Conservation (phyloP, 2,329 filamentous ascomycete species). For the Colletotrichum godetiae region DNA sequence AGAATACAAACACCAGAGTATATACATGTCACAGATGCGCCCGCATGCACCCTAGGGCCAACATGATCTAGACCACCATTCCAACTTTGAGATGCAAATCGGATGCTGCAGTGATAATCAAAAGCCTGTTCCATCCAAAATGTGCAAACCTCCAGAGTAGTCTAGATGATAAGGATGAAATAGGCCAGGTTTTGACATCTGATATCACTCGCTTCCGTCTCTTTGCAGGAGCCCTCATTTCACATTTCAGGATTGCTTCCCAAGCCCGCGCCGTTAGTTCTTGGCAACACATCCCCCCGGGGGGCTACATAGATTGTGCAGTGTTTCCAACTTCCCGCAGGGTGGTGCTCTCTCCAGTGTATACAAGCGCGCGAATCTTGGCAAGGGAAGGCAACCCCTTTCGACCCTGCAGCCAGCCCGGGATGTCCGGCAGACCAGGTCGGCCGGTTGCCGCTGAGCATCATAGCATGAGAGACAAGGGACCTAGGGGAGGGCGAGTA, state of each 20-base stretch:
- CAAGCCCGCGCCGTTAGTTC: not conserved
- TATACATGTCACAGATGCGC: not conserved
- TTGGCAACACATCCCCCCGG: not conserved
- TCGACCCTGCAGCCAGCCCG: not conserved
- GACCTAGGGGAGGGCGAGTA: not conserved
- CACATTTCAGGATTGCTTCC: not conserved
- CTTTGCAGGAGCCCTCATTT: not conserved
- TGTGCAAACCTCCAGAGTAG: not conserved
- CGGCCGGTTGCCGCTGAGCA: not conserved
- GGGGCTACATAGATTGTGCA: not conserved
- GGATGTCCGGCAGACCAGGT: not conserved
- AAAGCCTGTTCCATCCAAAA: not conserved
- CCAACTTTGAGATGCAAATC: not conserved
- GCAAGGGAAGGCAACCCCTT: not conserved
- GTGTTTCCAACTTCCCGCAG: not conserved
- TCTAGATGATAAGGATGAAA: not conserved
- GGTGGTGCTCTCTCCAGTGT: not conserved
- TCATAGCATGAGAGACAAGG: not conserved
- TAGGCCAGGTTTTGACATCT: not conserved
- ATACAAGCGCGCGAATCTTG: not conserved
- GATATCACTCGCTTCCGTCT: not conserved
- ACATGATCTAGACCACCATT: not conserved
- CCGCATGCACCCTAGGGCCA: not conserved
- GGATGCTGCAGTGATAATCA: not conserved
- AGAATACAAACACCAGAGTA: not conserved